These are phyloP conservation scores for Wallacemonas sp. DNA, from an alignment of 208 protist species.

Conservation along the genomic window DNA sequence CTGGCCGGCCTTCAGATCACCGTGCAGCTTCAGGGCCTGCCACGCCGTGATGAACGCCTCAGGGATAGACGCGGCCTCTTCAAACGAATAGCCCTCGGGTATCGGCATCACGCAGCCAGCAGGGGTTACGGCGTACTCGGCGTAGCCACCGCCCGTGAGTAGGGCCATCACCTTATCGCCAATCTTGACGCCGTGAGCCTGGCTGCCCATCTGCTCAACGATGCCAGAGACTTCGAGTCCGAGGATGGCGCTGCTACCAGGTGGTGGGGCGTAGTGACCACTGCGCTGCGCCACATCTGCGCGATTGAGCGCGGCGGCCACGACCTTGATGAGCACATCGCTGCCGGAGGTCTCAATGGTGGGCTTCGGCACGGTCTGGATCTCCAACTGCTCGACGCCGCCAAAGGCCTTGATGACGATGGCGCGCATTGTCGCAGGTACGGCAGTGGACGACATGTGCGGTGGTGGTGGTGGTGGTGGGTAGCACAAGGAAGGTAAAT, in stretches of 20 bases:
- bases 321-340: conserved; percentile 83
- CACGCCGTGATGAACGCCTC: conserved; percentile 94
- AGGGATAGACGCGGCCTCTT: conserved; percentile 87
- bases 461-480: too few relatives aligned
- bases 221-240: conserved; percentile 91
- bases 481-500: too few relatives aligned
- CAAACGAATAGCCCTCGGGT: conserved; percentile 79
- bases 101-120: conserved; percentile 70
- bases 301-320: conserved; percentile 85
- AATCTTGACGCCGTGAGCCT: conserved; percentile 54
- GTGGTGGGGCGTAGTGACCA: conserved; percentile 85
- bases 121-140: conserved; percentile 81
- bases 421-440: conserved; percentile 51
- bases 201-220: conserved; percentile 63
- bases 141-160: conserved; percentile 91
- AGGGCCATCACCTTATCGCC: conserved; percentile 89
- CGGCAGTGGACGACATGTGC: not conserved
- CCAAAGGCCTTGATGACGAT: conserved; percentile 72
- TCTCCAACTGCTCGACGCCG: conserved; percentile 41
- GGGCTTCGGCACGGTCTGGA: conserved; percentile 46
- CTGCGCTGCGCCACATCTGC: conserved; percentile 76
- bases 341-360: conserved; percentile 36
- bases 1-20: conserved; percentile 56
- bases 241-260: conserved; percentile 60
- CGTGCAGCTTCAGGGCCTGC: conserved; percentile 79